phyloP scores from a whole-genome alignment of 208 protist genomes.

The Acanthamoeba royreba region DNA sequence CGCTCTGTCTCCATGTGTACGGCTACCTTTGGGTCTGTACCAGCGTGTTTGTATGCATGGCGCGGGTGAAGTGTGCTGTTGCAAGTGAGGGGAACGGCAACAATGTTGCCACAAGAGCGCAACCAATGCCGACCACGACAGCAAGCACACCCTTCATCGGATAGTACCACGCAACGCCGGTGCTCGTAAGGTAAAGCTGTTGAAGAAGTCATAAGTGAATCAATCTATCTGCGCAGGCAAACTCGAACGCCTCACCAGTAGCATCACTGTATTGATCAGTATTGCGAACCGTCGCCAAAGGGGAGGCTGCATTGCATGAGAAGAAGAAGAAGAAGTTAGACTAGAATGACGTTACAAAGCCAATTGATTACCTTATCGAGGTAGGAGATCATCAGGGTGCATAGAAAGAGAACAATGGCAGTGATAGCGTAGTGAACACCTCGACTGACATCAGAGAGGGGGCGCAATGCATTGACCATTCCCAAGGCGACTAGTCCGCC shows the following conservation, averaged over 20 bases:
- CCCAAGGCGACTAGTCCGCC: not conserved
- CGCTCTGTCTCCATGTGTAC: not conserved
- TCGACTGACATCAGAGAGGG: not conserved
- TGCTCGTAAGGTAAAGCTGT: not conserved
- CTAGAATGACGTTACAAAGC: not conserved
- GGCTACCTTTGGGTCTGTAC: not conserved
- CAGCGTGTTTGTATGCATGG: slow-evolving; percentile 12
- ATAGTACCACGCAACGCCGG: not conserved
- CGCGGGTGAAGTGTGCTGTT: not conserved
- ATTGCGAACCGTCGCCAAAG: not conserved
- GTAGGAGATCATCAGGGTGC: not conserved
- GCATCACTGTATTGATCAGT: slow-evolving; percentile 15
- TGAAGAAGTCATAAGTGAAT: not conserved
- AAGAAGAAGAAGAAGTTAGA: not conserved
- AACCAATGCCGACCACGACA: not conserved
- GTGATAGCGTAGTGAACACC: not conserved
- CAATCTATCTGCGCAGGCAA: not conserved
- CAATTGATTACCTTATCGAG: not conserved
- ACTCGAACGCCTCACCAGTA: not conserved
- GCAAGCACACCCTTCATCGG: not conserved
- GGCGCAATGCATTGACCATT: not conserved
- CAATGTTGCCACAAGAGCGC: not conserved
- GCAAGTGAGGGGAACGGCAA: not conserved
- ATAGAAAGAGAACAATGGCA: not conserved
- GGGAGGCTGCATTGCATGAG: not conserved